Conservation (phyloP, 1,139 yeast species). For the Scheffersomyces illinoinensis region DNA sequence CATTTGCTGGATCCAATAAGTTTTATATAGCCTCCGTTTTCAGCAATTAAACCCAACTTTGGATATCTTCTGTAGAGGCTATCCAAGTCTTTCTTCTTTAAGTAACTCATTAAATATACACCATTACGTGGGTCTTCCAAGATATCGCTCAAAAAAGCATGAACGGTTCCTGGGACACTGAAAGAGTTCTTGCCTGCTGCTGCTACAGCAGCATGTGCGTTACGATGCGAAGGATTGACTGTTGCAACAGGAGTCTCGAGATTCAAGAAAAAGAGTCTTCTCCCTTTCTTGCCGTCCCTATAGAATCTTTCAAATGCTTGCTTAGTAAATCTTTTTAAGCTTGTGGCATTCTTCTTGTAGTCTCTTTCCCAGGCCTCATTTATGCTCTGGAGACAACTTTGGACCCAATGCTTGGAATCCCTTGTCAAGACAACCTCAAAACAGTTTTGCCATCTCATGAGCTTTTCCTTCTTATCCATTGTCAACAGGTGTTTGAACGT, state of each 20-base stretch:
- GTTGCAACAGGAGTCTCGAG: conserved; percentile 45
- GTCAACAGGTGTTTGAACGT: conserved; percentile 62
- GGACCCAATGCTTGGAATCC: conserved; percentile 79
- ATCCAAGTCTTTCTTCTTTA: conserved; percentile 64
- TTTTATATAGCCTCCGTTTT: conserved; percentile 78
- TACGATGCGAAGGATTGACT: conserved; percentile 15
- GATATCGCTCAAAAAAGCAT: conserved; percentile 50
- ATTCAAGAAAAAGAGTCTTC: conserved; percentile 57
- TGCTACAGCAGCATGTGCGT: conserved; percentile 5
- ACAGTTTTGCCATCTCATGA: conserved; percentile 61
- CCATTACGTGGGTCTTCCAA: conserved; percentile 52
- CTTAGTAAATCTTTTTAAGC: conserved; percentile 26
- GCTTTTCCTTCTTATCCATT: conserved; percentile 61
- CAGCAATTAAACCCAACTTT: conserved; percentile 81
- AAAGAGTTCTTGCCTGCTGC: conserved; percentile 30
- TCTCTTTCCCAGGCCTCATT: conserved; percentile 66
- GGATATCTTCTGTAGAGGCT: conserved; percentile 67
- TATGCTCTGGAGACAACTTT: conserved; percentile 55
- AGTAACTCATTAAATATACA: conserved; percentile 71
- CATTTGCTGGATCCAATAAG: conserved; percentile 57
- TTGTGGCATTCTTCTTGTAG: conserved; percentile 26
- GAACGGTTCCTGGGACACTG: conserved; percentile 50
- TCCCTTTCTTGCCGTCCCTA: conserved; percentile 26
- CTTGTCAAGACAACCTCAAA: conserved; percentile 59
- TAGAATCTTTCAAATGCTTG: conserved; percentile 40